Conservation (phyloP, 2,329 filamentous ascomycete genomes). For the Cryphonectria japonica region DNA sequence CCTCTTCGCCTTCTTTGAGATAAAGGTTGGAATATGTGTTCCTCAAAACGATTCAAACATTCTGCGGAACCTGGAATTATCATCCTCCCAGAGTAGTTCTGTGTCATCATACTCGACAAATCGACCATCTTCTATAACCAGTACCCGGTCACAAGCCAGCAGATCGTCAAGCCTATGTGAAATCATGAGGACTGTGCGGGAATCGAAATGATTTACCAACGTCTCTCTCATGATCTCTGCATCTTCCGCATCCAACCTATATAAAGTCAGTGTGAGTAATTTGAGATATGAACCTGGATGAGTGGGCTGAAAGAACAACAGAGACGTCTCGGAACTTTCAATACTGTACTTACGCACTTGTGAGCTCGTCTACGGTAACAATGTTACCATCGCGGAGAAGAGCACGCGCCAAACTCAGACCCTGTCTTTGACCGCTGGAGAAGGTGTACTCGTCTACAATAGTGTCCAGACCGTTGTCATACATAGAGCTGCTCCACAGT, state of each 20-base stretch:
- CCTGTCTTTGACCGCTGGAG: background rate
- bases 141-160: background rate
- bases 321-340: no score
- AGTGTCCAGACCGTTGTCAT: background rate
- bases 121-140: background rate
- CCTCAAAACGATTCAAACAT: background rate
- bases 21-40: background rate
- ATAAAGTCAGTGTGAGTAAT: background rate
- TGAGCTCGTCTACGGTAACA: background rate
- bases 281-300: background rate
- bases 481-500: slow-evolving; percentile 19
- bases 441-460: background rate
- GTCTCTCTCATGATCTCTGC: background rate
- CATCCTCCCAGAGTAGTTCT: background rate
- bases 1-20: background rate
- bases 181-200: background rate
- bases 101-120: background rate
- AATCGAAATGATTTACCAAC: background rate
- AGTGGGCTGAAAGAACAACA: background rate
- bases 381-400: background rate
- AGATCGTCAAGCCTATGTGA: background rate
- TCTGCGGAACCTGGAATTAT: background rate
- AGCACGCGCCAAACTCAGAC: background rate
- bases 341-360: background rate
- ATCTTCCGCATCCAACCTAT: background rate